These are phyloP conservation scores for Gautieria morchelliformis DNA, from an alignment of 768 basidiomycete species.

Conservation along the genomic window DNA sequence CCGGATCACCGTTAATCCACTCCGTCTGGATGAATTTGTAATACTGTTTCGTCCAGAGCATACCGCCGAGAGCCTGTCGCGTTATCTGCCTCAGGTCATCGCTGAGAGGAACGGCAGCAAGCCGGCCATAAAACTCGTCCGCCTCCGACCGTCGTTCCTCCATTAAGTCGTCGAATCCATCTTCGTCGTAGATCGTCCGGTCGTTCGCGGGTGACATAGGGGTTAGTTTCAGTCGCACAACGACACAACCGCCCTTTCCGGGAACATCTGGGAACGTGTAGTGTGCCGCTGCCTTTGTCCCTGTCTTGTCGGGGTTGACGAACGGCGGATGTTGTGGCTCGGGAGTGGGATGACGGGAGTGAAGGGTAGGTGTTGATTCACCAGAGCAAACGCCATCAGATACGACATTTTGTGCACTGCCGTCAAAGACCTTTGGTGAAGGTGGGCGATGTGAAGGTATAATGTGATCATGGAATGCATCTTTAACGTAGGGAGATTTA, in stretches of 20 bases:
- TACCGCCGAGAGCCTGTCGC: conserved; percentile 91
- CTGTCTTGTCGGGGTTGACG: conserved; percentile 77
- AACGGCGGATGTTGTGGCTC: conserved; percentile 47
- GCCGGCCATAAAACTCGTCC: conserved; percentile 85
- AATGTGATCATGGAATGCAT: conserved; percentile 98
- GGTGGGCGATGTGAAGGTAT: conserved; percentile 74
- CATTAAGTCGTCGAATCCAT: conserved; percentile 76
- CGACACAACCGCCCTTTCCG: conserved; percentile 85
- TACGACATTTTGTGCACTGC: background rate
- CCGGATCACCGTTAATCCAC: conserved; percentile 93
- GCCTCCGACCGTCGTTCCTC: conserved; percentile 90
- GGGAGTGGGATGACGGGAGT: conserved; percentile 45
- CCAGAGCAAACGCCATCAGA: background rate
- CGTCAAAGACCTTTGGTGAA: conserved; percentile 26
- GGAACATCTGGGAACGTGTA: conserved; percentile 84
- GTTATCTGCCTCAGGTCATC: conserved; percentile 94
- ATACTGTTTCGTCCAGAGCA: conserved; percentile 98
- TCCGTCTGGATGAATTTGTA: conserved; percentile 95
- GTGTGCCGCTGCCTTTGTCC: conserved; percentile 92
- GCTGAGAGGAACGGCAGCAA: conserved; percentile 75
- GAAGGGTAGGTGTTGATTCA: background rate
- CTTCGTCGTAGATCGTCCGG: conserved; percentile 76
- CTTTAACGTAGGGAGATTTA: conserved; percentile 77
- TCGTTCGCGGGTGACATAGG: conserved; percentile 67
- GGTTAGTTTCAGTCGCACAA: conserved; percentile 90